phyloP scores from a whole-genome alignment of 192 early-diverging fungal genomes.

The Diversispora eburnea region DNA sequence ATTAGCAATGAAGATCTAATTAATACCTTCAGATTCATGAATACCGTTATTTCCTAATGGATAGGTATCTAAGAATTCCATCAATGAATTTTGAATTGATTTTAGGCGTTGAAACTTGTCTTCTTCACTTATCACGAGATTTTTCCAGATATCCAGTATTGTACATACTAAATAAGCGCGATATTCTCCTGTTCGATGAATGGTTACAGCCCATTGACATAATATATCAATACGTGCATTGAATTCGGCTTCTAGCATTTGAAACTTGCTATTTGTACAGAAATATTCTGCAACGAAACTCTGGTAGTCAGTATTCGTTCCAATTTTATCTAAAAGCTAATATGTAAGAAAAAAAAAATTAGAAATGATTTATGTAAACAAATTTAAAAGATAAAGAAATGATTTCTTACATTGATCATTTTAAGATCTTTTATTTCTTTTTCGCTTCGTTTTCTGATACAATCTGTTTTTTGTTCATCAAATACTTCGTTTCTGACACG shows the following conservation, averaged over 20 bases:
- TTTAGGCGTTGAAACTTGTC: constrained; percentile 15
- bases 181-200: constrained; percentile 44
- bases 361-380: background rate
- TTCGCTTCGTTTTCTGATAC: background rate
- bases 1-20: background rate
- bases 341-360: background rate
- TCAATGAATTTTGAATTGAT: constrained; percentile 45
- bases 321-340: constrained; percentile 38
- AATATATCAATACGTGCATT: constrained; percentile 37
- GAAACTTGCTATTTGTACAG: constrained; percentile 12
- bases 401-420: constrained; percentile 10
- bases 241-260: constrained; percentile 3
- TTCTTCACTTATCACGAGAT: constrained; percentile 22
- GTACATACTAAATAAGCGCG: constrained; percentile 45
- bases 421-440: background rate
- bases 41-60: constrained; percentile 8
- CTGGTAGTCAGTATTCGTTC: constrained; percentile 26
- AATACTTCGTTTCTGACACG: constrained; percentile 9
- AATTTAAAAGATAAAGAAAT: background rate
- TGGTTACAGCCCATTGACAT: constrained; percentile 53
- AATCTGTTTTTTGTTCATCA: constrained; percentile 4
- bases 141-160: constrained; percentile 42
- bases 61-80: constrained; percentile 50
- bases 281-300: constrained; percentile 34
- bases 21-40: background rate